Base-by-base conservation (phyloP, 208 protist species). In the Trypanosoma cruzi region DNA sequence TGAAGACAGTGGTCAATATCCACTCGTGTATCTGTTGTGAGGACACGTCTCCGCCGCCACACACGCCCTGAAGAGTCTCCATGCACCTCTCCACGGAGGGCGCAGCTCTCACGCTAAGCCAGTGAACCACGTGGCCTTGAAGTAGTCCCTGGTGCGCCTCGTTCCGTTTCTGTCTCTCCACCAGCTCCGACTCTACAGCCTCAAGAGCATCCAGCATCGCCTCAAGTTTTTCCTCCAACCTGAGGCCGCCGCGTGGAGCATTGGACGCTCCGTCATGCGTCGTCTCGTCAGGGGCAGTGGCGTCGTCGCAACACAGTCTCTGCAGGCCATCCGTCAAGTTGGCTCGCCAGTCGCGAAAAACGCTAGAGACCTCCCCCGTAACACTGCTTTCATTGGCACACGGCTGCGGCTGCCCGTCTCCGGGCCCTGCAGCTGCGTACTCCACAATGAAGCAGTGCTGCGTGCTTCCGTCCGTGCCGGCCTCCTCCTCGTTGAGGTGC, bases 401-500 rank as follows among this genome's bases (percentile, higher is more conserved):
- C n/a, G 13, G 2, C 20, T 20, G 32, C 8, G 32, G 31, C 14
- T 22, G 10, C 18, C 20, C 4, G 32, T 31, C n/a, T 29, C n/a
- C 14, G n/a, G 46, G 58, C 26, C 48, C 68, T 40, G 52, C 59
- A 8, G 60, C 57, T 0, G 67, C 32, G 29, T 73, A 73, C 52
- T 73, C 68, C n/a, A 73, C 20, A 49, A 40, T 66, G 36, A 73
- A 73, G 49, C 49, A 67, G 6, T 42, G 55, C 55, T 42, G 22
- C 26, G 7, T 29, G 3, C 2, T 16, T 24, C 50, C 50, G 40
- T n/a, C n/a, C 2, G 28, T 20, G 22, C 20, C 29, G 5, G 24
- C 20, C 44, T 65, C 37, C 7, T 31, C 26, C 54, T 71, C 78
- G 58, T 88, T 77, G 73, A 28, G 40, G 2, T 14, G 60, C 60